Conservation (phyloP, 2,329 filamentous ascomycete genomes). For the Ophiosphaerella herpotricha region DNA sequence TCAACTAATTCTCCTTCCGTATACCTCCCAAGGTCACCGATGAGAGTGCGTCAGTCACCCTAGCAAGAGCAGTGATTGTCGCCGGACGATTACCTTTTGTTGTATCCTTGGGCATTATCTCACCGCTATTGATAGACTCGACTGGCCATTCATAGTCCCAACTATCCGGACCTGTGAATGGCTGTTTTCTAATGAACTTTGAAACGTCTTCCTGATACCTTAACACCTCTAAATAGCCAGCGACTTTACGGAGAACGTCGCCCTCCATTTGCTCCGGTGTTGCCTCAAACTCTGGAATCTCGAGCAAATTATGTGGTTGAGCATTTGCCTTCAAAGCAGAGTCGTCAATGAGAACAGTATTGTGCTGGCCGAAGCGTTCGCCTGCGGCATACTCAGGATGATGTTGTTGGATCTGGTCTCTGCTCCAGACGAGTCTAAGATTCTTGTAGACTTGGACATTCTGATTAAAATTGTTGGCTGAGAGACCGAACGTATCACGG, state of each 20-base stretch:
- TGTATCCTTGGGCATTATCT: constrained; percentile 14
- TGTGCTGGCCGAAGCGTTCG: constrained; percentile 72
- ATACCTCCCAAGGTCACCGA: constrained; percentile 6
- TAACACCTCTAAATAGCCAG: constrained; percentile 58
- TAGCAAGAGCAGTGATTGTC: background rate
- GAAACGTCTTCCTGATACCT: constrained; percentile 64
- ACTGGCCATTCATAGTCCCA: constrained; percentile 37
- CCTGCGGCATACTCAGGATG: constrained; percentile 47
- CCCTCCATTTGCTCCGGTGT: constrained; percentile 46
- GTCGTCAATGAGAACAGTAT: constrained; percentile 91
- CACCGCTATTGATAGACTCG: constrained; percentile 11
- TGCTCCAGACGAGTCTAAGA: constrained; percentile 71
- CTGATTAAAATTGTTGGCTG: constrained; percentile 63
- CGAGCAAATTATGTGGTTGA: constrained; percentile 82
- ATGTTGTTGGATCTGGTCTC: constrained; percentile 49
- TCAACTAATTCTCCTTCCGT: constrained; percentile 9
- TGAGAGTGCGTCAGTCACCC: constrained; percentile 7
- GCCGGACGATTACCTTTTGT: background rate
- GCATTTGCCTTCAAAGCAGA: constrained; percentile 76
- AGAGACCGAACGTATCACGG: constrained; percentile 75
- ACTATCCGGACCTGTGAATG: constrained; percentile 31
- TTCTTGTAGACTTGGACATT: constrained; percentile 92
- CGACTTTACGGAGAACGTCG: constrained; percentile 56
- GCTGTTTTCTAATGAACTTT: constrained; percentile 57
- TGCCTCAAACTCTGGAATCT: constrained; percentile 76